Evolutionary conservation across 73 alveolate species (phyloP).

Genomic region (Urostyla sp.): DNA sequence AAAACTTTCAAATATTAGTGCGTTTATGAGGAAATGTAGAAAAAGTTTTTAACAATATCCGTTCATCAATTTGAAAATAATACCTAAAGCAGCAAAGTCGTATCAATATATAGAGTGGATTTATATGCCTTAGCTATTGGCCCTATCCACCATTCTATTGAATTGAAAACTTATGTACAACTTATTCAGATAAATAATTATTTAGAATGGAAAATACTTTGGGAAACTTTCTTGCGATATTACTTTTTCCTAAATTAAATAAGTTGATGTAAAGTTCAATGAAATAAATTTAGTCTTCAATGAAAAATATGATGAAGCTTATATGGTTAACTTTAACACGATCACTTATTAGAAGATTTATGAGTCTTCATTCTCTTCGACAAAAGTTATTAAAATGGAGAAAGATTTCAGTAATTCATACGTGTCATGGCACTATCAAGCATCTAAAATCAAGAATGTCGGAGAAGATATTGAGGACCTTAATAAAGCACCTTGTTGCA

Average conservation of each 20-base stretch:
- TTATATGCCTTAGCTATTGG: constrained; percentile 51
- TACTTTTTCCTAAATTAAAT: constrained; percentile 21
- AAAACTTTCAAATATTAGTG: constrained; percentile 39
- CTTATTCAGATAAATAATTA: neutral
- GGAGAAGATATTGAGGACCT: neutral
- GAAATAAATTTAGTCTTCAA: constrained; percentile 28
- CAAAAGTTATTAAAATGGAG: constrained; percentile 22
- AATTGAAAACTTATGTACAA: neutral
- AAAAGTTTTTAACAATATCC: constrained; percentile 8
- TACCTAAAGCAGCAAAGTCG: constrained; percentile 6
- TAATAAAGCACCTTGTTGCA: constrained; percentile 50
- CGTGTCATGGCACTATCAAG: constrained; percentile 10
- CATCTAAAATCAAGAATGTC: neutral
- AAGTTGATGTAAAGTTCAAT: constrained; percentile 47
- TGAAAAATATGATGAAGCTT: constrained; percentile 39
- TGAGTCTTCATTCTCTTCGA: constrained; percentile 47
- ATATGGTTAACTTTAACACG: constrained; percentile 25
- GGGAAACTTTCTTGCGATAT: constrained; percentile 52
- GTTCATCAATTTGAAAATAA: constrained; percentile 4
- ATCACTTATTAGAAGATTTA: constrained; percentile 28
- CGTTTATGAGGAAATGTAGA: constrained; percentile 27
- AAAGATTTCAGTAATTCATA: neutral
- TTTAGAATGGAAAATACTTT: constrained; percentile 21
- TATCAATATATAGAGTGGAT: constrained; percentile 37
- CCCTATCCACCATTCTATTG: constrained; percentile 56